Percentiles rank a stretch among this genome's conserved stretches.
Conservation (phyloP, 2,329 filamentous ascomycete species). For the Trichoderma koningiopsis region DNA sequence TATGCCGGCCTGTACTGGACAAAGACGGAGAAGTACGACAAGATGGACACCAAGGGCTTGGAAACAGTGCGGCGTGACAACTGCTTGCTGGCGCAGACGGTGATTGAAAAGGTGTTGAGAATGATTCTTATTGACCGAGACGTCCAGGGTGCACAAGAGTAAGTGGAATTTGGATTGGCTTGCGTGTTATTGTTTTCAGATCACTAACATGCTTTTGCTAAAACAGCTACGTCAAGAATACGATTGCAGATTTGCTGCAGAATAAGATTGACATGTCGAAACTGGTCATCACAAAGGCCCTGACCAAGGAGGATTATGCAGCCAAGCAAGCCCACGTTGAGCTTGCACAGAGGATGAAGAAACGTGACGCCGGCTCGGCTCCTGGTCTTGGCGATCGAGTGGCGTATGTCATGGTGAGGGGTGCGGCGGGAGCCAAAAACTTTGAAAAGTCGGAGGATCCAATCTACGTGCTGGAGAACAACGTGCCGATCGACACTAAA, state of each 20-base stretch:
- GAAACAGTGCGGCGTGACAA: conserved; percentile 98
- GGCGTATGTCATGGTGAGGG: conserved; percentile 96
- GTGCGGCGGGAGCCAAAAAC: conserved; percentile 84
- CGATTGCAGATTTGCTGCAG: conserved; percentile 90
- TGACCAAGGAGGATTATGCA: conserved; percentile 86
- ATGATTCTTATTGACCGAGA: conserved; percentile 96
- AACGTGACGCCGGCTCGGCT: conserved; percentile 92
- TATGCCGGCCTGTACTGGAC: conserved; percentile 99
- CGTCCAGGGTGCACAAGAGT: conserved; percentile 89
- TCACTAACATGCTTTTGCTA: conserved; percentile 41
- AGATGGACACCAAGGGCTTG: conserved; percentile 99
- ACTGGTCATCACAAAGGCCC: conserved; percentile 95
- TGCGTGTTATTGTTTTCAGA: conserved; percentile 1
- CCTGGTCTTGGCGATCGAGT: conserved; percentile 93
- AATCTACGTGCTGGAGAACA: conserved; percentile 95
- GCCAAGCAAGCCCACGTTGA: conserved; percentile 96
- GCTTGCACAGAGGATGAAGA: conserved; percentile 93
- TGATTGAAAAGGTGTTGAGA: conserved; percentile 92
- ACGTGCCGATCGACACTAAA: conserved; percentile 94
- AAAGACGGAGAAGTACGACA: conserved; percentile 90
- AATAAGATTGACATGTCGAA: conserved; percentile 99
- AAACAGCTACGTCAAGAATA: conserved; percentile 87
- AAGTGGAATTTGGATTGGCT: conserved; percentile 46
- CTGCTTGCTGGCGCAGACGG: conserved; percentile 90
- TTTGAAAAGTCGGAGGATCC: conserved; percentile 98